Evolutionary conservation across 2,329 filamentous ascomycete genomes (phyloP).

Genomic region (Clonostachys byssicola): DNA sequence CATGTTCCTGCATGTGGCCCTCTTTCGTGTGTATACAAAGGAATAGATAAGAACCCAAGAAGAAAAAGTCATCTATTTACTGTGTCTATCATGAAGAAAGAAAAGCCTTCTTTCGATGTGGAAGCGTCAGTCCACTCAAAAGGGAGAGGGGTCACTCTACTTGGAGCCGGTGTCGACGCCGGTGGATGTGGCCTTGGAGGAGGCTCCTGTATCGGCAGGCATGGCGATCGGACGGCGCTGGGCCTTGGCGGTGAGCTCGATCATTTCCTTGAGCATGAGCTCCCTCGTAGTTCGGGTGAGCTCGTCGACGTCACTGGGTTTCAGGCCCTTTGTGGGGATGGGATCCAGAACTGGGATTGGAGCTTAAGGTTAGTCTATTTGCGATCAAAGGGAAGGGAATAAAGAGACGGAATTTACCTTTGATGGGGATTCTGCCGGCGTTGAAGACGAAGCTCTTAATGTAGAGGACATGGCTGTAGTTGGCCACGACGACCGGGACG

Average conservation of each 20-base stretch:
- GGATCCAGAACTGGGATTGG: conserved; percentile 64
- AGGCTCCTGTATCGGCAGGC: conserved; percentile 12
- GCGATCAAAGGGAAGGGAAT: conserved; percentile 3
- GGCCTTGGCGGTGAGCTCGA: conserved; percentile 46
- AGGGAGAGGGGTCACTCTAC: conserved; percentile 19
- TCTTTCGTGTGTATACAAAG: too few relatives aligned
- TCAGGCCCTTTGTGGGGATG: conserved; percentile 71
- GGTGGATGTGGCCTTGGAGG: conserved; percentile 18
- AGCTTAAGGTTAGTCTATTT: too few relatives aligned
- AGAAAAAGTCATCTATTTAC: too few relatives aligned
- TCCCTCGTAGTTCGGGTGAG: conserved; percentile 66
- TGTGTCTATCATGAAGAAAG: too few relatives aligned
- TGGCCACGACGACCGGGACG: conserved; percentile 77
- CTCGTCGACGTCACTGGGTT: conserved; percentile 71
- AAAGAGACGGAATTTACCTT: conserved; percentile 45
- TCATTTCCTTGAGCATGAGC: conserved; percentile 67
- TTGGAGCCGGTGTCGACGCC: conserved; percentile 14
- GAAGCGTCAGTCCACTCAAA: not conserved
- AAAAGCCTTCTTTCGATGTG: too few relatives aligned
- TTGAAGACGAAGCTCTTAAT: conserved; percentile 62
- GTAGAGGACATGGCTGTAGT: conserved; percentile 71
- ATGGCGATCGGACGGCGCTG: conserved; percentile 31
- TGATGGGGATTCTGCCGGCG: conserved; percentile 67
- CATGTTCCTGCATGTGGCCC: too few relatives aligned
- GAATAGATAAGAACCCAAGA: too few relatives aligned